Conservation (phyloP, 1,284 basidiomycete species). For the Microbotryomycetes sp. region DNA sequence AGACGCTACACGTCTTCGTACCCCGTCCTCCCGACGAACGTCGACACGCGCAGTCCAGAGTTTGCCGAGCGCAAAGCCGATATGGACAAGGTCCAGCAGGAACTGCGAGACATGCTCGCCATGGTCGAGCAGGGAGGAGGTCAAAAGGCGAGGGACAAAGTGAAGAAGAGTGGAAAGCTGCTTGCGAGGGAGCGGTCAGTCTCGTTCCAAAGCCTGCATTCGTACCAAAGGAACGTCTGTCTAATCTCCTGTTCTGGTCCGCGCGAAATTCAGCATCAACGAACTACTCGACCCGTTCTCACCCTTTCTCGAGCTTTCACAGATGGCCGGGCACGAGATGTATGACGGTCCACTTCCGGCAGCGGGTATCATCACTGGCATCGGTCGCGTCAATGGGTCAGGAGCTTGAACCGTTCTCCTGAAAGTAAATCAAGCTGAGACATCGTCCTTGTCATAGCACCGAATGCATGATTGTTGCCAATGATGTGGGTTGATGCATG, state of each 20-base stretch:
- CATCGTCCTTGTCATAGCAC: conserved; percentile 37
- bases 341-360: conserved; percentile 76
- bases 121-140: conserved; percentile 17
- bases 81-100: conserved; percentile 1
- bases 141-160: conserved; percentile 12
- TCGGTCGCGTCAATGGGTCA: conserved; percentile 54
- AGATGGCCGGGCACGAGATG: conserved; percentile 78
- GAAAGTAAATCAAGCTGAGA: neutral
- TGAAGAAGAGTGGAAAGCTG: conserved; percentile 16
- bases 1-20: neutral
- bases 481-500: conserved; percentile 77
- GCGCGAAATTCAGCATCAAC: conserved; percentile 47
- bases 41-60: conserved; percentile 9
- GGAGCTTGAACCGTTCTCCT: neutral
- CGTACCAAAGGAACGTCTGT: no score
- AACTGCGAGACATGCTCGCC: conserved; percentile 1
- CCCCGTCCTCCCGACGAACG: conserved; percentile 10
- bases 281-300: conserved; percentile 73
- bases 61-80: conserved; percentile 7
- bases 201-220: neutral
- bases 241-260: neutral
- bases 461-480: conserved; percentile 83
- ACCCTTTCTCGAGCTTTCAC: conserved; percentile 82
- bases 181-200: conserved; percentile 22
- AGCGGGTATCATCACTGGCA: conserved; percentile 85